These are phyloP conservation scores for Skeletonema grethae DNA, from an alignment of 108 stramenopile genomes.

Conservation along the genomic window DNA sequence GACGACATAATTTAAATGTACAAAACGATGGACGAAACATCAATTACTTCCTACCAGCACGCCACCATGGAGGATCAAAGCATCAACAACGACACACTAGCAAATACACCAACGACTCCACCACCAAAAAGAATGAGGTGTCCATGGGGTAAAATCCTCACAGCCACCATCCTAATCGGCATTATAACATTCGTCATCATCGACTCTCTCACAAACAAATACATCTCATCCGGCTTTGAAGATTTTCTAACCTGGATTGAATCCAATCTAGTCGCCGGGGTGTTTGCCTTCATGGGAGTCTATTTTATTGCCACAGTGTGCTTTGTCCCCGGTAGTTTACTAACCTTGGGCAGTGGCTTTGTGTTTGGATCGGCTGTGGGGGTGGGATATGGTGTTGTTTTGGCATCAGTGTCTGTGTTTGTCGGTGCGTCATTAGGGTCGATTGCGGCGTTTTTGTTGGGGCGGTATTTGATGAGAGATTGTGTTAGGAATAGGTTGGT, in stretches of 20 bases:
- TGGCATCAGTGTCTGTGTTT: conserved; percentile 65
- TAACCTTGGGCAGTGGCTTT: conserved; percentile 79
- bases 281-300: conserved; percentile 65
- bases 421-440: conserved; percentile 50
- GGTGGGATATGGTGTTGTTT: conserved; percentile 54
- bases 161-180: conserved; percentile 43
- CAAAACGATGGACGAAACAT: neutral
- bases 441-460: conserved; percentile 55
- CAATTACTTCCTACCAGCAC: neutral
- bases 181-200: conserved; percentile 61
- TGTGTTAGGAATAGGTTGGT: conserved; percentile 50
- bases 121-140: neutral
- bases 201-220: conserved; percentile 55
- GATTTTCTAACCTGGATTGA: conserved; percentile 61
- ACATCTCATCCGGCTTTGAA: conserved; percentile 40
- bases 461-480: conserved; percentile 69
- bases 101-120: neutral
- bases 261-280: conserved; percentile 57
- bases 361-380: conserved; percentile 69
- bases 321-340: conserved; percentile 71
- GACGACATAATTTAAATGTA: neutral
- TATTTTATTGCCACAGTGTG: conserved; percentile 69
- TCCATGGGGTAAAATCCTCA: conserved; percentile 35
- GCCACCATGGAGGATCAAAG: neutral
- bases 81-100: neutral